Evolutionary conservation across 164 flowering plant species (phyloP).

Genomic region (Magnolia sinica): DNA sequence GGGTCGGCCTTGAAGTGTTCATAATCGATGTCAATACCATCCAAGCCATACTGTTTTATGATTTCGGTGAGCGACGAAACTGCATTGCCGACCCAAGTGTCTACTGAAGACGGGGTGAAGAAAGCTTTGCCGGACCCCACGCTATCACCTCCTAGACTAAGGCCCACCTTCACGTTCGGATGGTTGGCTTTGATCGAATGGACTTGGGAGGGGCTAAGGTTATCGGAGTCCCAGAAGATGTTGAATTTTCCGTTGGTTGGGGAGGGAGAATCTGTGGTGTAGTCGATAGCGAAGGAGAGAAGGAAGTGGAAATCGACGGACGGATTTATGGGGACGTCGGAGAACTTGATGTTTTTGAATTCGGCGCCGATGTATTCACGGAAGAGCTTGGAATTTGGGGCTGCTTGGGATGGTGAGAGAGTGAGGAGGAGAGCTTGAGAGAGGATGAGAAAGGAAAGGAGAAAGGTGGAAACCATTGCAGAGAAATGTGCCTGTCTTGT

Average conservation of each 20-base stretch:
- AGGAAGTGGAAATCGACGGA: conserved; percentile 58
- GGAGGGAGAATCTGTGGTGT: conserved; percentile 45
- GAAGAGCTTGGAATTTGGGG: conserved; percentile 30
- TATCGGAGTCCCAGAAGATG: conserved; percentile 50
- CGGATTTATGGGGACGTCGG: conserved; percentile 53
- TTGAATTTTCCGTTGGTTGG: conserved; percentile 67
- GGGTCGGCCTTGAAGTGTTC: conserved; percentile 45
- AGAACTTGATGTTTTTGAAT: conserved; percentile 45
- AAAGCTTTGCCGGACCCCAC: conserved; percentile 24
- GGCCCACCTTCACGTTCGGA: conserved; percentile 47
- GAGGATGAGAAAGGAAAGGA: conserved; percentile 16
- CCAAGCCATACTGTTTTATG: conserved; percentile 36
- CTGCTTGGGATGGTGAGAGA: conserved; percentile 16
- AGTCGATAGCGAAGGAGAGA: conserved; percentile 69
- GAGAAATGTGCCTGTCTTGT: not conserved
- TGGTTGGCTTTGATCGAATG: conserved; percentile 33
- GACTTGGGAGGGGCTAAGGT: conserved; percentile 42
- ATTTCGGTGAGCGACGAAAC: conserved; percentile 52
- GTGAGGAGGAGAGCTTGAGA: conserved; percentile 22
- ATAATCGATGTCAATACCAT: conserved; percentile 56
- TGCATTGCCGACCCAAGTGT: conserved; percentile 65
- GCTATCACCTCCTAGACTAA: conserved; percentile 58
- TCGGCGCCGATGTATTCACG: conserved; percentile 66
- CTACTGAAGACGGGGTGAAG: conserved; percentile 41
- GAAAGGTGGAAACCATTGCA: conserved; percentile 17